Base-by-base conservation (phyloP, 768 basidiomycete species). In the Paxillus ammoniavirescens region DNA sequence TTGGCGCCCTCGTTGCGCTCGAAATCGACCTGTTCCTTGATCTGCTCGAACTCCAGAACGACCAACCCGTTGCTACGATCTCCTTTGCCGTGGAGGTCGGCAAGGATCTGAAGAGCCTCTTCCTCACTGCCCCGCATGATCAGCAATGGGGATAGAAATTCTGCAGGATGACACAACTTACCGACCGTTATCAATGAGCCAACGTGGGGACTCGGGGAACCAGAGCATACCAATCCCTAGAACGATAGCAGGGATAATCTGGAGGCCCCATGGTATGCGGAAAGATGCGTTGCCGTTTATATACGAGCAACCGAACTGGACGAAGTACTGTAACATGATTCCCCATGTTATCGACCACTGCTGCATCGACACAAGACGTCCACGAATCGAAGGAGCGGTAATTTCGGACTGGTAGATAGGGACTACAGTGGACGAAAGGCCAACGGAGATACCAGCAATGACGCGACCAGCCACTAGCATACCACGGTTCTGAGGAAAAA, bases 271-370 rank as follows among this genome's bases (percentile, higher is more conserved):
- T 9, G 88, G 89, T 58, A 91, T 85, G 23, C 88, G 83, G 79
- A 89, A 91, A 0, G 87, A 87, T 0, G 86, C 86, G 12, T 66
- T 75, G 31, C 87, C 84, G 17, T 83, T 69, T 65, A 89, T 86
- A 65, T 71, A 70, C 1, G 86, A 89, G 65, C 83, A 86, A 8
- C 86, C 87, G 55, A 88, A 87, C 59, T 87, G 82, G 57, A 88
- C 77, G 66, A 88, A 88, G 72, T 89, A 84, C 57, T 88, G 87
- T 42, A 90, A 68, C 58, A 87, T 73, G 63, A 88, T 88, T 70
- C 86, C 86, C 85, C 89, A 88, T 0, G 87, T 87, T 62, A 87
- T 88, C 2, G 85, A 80, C 82, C 87, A 89, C 76, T 91, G 88
- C 65, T 91, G 87, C 54, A 88, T 73, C 3, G 88, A 84, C 30